Conservation (phyloP, 1,284 basidiomycete genomes). For the Spongispora temasekensis region DNA sequence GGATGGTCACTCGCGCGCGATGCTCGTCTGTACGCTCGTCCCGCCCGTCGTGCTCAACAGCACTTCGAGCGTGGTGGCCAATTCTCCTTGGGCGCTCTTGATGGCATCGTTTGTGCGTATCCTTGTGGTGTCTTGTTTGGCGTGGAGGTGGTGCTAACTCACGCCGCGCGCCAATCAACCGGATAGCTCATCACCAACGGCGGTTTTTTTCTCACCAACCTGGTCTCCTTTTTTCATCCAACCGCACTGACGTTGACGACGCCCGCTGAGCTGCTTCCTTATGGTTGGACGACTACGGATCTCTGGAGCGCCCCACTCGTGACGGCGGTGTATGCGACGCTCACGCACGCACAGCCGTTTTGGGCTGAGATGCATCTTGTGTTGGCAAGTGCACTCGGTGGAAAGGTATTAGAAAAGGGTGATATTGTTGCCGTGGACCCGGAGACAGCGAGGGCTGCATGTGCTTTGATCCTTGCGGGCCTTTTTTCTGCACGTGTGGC, state of each 20-base stretch:
- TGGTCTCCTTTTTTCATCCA: constrained; percentile 69
- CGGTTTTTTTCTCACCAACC: constrained; percentile 71
- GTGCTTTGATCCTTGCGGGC: constrained; percentile 57
- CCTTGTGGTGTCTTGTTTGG: neutral
- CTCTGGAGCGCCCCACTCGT: constrained; percentile 73
- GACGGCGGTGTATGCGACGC: constrained; percentile 69
- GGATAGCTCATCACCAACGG: constrained; percentile 65
- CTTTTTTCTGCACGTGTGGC: constrained; percentile 59
- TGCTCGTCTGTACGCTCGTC: constrained; percentile 70
- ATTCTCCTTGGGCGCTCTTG: constrained; percentile 72
- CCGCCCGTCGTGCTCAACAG: constrained; percentile 62
- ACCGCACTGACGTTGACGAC: constrained; percentile 62
- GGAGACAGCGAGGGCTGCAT: constrained; percentile 65
- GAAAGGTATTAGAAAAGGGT: constrained; percentile 7
- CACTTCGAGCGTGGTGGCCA: constrained; percentile 47
- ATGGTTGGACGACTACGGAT: constrained; percentile 75
- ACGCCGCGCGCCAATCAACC: neutral
- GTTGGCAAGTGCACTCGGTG: constrained; percentile 43
- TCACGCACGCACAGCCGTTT: constrained; percentile 78
- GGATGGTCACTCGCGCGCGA: constrained; percentile 69
- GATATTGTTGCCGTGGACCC: constrained; percentile 55
- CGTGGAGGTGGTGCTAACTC: too few species aligned
- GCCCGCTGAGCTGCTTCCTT: constrained; percentile 66
- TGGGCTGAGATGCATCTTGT: constrained; percentile 63
- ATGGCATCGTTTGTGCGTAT: constrained; percentile 61